These are phyloP conservation scores for Naganishia liquefaciens DNA, from an alignment of 1,284 basidiomycete genomes.

Conservation along the genomic window DNA sequence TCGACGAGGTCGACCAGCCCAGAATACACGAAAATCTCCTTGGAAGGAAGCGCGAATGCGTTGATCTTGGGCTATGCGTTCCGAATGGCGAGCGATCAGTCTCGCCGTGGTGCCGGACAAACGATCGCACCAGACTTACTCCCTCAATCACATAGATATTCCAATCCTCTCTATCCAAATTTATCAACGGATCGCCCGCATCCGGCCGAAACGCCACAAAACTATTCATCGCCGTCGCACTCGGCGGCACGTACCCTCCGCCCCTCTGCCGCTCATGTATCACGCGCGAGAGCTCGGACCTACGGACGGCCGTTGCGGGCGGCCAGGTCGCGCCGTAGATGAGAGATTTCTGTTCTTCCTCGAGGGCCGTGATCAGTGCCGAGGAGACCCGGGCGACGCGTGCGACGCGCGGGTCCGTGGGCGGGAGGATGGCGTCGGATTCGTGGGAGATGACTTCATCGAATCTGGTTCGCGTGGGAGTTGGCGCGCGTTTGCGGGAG, in stretches of 20 bases:
- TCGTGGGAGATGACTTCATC: constrained; percentile 54
- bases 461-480: constrained; percentile 43
- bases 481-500: neutral
- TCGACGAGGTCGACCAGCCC: constrained; percentile 56
- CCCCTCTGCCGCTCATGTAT: constrained; percentile 42
- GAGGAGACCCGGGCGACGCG: constrained; percentile 51
- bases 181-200: constrained; percentile 56
- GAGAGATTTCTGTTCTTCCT: constrained; percentile 52
- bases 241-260: constrained; percentile 43
- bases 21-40: constrained; percentile 59
- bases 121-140: constrained; percentile 41
- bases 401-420: constrained; percentile 49
- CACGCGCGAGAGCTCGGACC: constrained; percentile 39
- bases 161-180: constrained; percentile 55
- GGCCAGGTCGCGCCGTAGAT: constrained; percentile 54
- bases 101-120: neutral
- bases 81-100: neutral
- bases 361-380: constrained; percentile 51
- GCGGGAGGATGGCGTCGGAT: constrained; percentile 52
- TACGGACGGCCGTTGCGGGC: constrained; percentile 36
- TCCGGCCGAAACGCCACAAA: constrained; percentile 53
- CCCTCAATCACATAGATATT: constrained; percentile 57
- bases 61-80: constrained; percentile 54
- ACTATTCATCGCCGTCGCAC: constrained; percentile 48
- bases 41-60: constrained; percentile 58